Evolutionary conservation across 768 basidiomycete species (phyloP).

Genomic region (Lactifluus pinguis): DNA sequence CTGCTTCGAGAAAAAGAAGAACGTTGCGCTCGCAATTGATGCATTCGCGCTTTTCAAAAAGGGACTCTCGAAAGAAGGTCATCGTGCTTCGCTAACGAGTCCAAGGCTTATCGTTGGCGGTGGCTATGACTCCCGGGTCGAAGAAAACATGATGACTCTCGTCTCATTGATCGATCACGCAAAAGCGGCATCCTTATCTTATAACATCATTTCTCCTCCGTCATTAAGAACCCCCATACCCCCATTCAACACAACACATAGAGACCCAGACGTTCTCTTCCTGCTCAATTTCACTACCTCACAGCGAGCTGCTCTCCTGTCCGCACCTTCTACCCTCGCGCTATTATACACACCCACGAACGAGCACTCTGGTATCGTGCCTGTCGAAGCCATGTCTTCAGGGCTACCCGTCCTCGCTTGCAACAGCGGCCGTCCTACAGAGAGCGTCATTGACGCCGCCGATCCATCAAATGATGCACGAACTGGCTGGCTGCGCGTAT

Average conservation of each 20-base stretch:
- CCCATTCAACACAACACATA: slow-evolving; percentile 30
- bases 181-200: slow-evolving; percentile 46
- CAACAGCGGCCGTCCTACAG: slow-evolving; percentile 81
- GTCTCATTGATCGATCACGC: slow-evolving; percentile 50
- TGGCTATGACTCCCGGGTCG: slow-evolving; percentile 84
- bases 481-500: slow-evolving; percentile 72
- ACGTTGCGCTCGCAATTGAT: slow-evolving; percentile 68
- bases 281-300: slow-evolving; percentile 83
- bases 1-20: slow-evolving; percentile 95
- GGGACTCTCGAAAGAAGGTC: slow-evolving; percentile 15
- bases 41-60: slow-evolving; percentile 56
- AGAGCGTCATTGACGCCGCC: slow-evolving; percentile 59
- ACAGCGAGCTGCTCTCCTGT: slow-evolving; percentile 79
- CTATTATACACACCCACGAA: slow-evolving; percentile 90
- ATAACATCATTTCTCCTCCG: slow-evolving; percentile 44
- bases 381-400: slow-evolving; percentile 90
- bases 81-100: slow-evolving; percentile 21
- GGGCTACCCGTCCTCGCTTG: slow-evolving; percentile 87
- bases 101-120: slow-evolving; percentile 77
- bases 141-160: slow-evolving; percentile 75
- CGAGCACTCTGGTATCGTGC: slow-evolving; percentile 97
- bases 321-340: slow-evolving; percentile 51
- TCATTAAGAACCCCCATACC: slow-evolving; percentile 32
- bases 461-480: slow-evolving; percentile 31
- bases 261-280: slow-evolving; percentile 63